phyloP scores from a whole-genome alignment of 2,329 filamentous ascomycete genomes.

The Arachnomyces sp. region DNA sequence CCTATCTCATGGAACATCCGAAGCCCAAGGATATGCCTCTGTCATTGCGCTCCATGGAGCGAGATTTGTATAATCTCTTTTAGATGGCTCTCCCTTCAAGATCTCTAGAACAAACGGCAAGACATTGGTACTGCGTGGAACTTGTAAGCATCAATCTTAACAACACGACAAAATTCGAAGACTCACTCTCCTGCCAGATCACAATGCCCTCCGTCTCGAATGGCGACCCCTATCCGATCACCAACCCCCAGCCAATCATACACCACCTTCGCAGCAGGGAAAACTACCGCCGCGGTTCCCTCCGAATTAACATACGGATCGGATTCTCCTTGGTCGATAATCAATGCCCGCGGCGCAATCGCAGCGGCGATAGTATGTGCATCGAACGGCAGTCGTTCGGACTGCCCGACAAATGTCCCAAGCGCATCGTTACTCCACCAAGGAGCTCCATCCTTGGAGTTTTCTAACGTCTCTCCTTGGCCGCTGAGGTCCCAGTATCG shows the following conservation, averaged over 20 bases:
- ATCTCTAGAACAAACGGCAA: conserved; percentile 43
- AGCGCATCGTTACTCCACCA: conserved; percentile 29
- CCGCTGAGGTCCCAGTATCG: conserved; percentile 37
- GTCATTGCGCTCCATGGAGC: conserved; percentile 39
- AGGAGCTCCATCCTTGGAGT: conserved; percentile 26
- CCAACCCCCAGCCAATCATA: conserved; percentile 26
- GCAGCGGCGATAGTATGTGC: conserved; percentile 29
- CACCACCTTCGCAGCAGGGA: conserved; percentile 25
- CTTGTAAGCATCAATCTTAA: conserved; percentile 5
- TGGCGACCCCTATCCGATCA: conserved; percentile 37
- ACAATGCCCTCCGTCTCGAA: conserved; percentile 42
- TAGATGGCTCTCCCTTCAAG: conserved; percentile 39
- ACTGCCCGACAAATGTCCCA: conserved; percentile 25
- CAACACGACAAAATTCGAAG: not conserved
- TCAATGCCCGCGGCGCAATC: conserved; percentile 26
- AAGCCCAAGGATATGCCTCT: conserved; percentile 41
- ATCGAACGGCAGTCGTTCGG: conserved; percentile 25
- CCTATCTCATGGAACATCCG: conserved; percentile 28
- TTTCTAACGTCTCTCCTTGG: conserved; percentile 34
- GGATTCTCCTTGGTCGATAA: conserved; percentile 26
- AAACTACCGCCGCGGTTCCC: conserved; percentile 33
- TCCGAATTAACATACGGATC: conserved; percentile 44
- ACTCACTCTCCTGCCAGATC: conserved; percentile 43
- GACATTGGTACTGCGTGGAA: conserved; percentile 32
- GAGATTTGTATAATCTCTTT: conserved; percentile 39